Conservation (phyloP, 1,284 basidiomycete species). For the Puccinia novopanici region DNA sequence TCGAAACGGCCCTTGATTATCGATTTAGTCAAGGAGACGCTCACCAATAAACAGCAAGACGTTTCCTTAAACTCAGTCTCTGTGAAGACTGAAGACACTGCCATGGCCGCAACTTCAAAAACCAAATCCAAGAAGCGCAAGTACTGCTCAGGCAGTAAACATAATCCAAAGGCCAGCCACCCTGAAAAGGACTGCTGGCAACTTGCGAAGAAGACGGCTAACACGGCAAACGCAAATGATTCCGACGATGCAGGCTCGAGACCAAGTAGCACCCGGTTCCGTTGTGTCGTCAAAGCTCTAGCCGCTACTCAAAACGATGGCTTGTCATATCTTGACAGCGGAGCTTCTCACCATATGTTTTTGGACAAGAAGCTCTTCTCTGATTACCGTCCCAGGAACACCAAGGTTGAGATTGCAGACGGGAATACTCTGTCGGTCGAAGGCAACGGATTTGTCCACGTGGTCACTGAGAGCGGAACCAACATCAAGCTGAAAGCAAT, state of each 20-base stretch:
- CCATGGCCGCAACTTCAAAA: background rate
- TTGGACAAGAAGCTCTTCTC: background rate
- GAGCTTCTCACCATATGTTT: slow-evolving; percentile 22
- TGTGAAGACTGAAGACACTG: background rate
- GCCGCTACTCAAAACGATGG: background rate
- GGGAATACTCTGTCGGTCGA: background rate
- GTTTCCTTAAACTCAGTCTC: background rate
- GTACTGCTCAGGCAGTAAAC: background rate
- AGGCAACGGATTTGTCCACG: background rate
- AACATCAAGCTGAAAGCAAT: too few species aligned
- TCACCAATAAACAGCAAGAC: background rate
- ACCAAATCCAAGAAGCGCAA: background rate
- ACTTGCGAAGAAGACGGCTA: background rate
- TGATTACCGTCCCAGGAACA: background rate
- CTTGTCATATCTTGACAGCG: slow-evolving; percentile 9
- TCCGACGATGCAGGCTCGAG: background rate
- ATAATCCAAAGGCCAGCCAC: background rate
- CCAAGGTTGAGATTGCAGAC: background rate
- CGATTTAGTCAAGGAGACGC: background rate
- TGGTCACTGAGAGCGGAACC: background rate
- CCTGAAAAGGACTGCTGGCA: background rate
- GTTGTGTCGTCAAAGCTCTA: background rate
- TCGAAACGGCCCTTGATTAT: background rate
- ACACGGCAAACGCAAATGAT: background rate
- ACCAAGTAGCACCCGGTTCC: too few species aligned